Conservation (phyloP, 805 yeast species). For the Teunomyces lycoperdinae region DNA sequence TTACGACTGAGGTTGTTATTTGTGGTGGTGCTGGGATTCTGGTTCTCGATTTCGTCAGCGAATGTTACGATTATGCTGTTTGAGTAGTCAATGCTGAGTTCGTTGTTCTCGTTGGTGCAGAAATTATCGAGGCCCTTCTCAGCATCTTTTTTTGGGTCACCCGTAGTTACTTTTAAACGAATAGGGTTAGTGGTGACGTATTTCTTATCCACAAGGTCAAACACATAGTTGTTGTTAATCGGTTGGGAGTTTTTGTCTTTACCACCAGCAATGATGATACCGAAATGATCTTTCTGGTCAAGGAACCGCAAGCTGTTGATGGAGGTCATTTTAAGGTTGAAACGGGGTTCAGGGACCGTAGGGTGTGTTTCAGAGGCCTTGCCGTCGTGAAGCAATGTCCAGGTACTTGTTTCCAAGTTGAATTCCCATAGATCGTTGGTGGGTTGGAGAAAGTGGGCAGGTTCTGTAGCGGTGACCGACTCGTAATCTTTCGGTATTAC, state of each 20-base stretch:
- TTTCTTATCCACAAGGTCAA: slow-evolving; percentile 42
- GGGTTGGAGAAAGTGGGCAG: slow-evolving; percentile 29
- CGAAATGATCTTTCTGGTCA: slow-evolving; percentile 41
- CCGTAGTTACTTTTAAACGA: slow-evolving; percentile 13
- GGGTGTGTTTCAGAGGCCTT: slow-evolving; percentile 16
- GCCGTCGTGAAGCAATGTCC: slow-evolving; percentile 51
- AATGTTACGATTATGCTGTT: slow-evolving; percentile 34
- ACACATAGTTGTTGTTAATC: slow-evolving; percentile 36
- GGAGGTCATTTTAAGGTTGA: slow-evolving; percentile 49
- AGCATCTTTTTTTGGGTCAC: slow-evolving; percentile 11
- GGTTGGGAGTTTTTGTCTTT: slow-evolving; percentile 32
- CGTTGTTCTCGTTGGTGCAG: slow-evolving; percentile 14
- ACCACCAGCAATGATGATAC: slow-evolving; percentile 56
- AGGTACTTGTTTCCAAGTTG: slow-evolving; percentile 47
- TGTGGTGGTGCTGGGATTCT: slow-evolving; percentile 3
- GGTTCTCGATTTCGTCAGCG: slow-evolving; percentile 14
- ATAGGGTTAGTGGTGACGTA: slow-evolving; percentile 25
- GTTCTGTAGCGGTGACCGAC: slow-evolving; percentile 35
- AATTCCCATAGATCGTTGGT: slow-evolving; percentile 71
- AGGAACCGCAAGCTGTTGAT: slow-evolving; percentile 36
- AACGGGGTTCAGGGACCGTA: slow-evolving; percentile 40
- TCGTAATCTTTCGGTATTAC: slow-evolving; percentile 21
- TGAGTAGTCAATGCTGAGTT: slow-evolving; percentile 28
- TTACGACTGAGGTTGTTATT: background rate
- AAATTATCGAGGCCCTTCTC: slow-evolving; percentile 12